phyloP scores from a whole-genome alignment of 176 grass and related monocot genomes.

The Rhynchospora pubera region DNA sequence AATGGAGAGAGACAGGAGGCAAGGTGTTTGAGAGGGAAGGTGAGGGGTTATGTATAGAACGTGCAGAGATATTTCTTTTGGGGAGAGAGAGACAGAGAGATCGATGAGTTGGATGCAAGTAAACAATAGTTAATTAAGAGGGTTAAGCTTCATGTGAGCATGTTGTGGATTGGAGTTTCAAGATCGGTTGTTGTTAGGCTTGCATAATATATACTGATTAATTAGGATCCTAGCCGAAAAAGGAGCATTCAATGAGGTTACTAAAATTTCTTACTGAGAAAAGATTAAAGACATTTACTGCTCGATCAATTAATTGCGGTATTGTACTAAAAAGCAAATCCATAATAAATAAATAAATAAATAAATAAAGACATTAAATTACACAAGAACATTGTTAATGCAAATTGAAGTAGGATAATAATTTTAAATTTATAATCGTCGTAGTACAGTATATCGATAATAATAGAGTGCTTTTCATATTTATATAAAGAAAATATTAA shows the following conservation, averaged over 20 bases:
- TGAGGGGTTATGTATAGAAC: conserved; percentile 21
- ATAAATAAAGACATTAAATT: too few species aligned
- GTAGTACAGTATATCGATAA: too few species aligned
- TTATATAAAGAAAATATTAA: too few species aligned
- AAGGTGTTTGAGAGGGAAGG: conserved; percentile 1
- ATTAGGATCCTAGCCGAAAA: background rate
- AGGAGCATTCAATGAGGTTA: background rate
- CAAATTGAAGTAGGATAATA: too few species aligned
- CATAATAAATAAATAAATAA: too few species aligned
- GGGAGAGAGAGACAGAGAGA: background rate
- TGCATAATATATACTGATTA: background rate
- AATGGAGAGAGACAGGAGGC: conserved; percentile 23
- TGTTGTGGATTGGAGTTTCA: conserved; percentile 5
- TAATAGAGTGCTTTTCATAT: too few species aligned
- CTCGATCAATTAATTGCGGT: too few species aligned
- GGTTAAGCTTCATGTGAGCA: conserved; percentile 15
- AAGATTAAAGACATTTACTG: too few species aligned
- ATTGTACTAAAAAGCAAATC: too few species aligned
- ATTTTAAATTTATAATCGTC: too few species aligned
- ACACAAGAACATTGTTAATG: too few species aligned
- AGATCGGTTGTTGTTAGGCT: background rate
- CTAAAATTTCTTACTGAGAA: background rate
- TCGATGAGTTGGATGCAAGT: conserved; percentile 11
- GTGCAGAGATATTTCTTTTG: conserved; percentile 23
- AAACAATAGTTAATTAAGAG: conserved; percentile 11